Evolutionary conservation across 495 filamentous ascomycete genomes (phyloP), one percentile per base, ranked within the genome.

Genomic region (Neurospora intermedia): DNA sequence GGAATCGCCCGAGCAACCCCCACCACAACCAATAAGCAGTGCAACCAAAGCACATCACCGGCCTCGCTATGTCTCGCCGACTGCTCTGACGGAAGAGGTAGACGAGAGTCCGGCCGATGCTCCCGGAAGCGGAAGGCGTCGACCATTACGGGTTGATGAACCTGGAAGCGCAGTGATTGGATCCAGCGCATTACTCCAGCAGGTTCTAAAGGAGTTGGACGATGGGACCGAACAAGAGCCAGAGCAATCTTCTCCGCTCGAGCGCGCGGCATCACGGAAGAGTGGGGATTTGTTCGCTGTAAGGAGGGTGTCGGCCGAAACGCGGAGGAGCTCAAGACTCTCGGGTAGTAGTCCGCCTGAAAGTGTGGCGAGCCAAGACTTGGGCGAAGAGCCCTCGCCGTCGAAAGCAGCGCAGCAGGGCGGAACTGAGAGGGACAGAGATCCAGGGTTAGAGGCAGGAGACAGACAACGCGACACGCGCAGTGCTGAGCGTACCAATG

Each of bases 101-200:
- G 79, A 77, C 69, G 86, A 88, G 73, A 86, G 84, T 70, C 85
- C 86, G 4, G 80, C 62, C 16, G 78, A 83, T 72, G 84, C 84
- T 38, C 86, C 85, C 4, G 86, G 85, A 43, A 87, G 83, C 70
- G 78, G 80, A 13, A 71, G 78, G 3, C 80, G 84, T 62, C 79
- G 83, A 20, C 75, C 66, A 18, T 70, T 84, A 43, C 76, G 73
- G 66, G 69, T 76, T 8, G 75, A 74, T 6, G 76, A 81, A 66
- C 54, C 54, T 38, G 15, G 78, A 76, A 31, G 39, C 48, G 74
- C 76, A 2, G 77, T 74, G 0, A 45, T 72, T 18, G 78, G 66
- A 78, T 83, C 74, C 69, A 81, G 70, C 75, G 43, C 71, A 6
- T 45, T 76, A 46, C 74, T 84, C n/a, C 77, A 81, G 59, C 73